Evolutionary conservation across 192 early-diverging fungal species (phyloP), one percentile per base, ranked within the genome.

Genomic region (Pilobolus umbonatus): DNA sequence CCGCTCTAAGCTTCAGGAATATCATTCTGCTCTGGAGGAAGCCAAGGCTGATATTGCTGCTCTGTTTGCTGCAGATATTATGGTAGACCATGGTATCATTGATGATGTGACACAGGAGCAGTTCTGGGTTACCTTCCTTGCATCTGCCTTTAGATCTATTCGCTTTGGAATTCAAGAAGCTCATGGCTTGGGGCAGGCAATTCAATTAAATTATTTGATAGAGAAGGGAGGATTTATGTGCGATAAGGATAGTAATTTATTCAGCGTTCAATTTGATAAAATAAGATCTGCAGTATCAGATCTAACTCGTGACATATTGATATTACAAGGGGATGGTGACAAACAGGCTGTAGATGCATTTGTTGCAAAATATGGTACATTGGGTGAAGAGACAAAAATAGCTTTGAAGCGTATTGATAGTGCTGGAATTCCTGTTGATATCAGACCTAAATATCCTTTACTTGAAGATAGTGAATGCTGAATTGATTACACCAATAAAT

Each of bases 1-100:
- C 36, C 84, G 87, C 26, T 75, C 78, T 31, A 74, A 72, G 7
- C 61, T 89, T 24, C 77, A 83, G 51, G 87, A 89, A 55, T 73
- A 79, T 45, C 79, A 89, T 56, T 85, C 85, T 64, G 77, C 84
- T 4, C 80, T 89, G 52, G 88, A 89, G 53, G 88, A 89, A 60
- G 85, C 88, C 21, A 89, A 89, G 70, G 88, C 88, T 55, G 79
- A 88, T 45, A 88, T 88, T 55, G 69, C 79, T 26, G 87, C 78
- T 0, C 60, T 87, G 12, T 85, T 86, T 62, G 84, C 83, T 6
- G 76, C 81, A 7, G 56, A 65, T 25, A 60, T 87, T 38, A 63
- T 89, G 22, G 73, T 89, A 11, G 79, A 86, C 44, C 54, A 69
- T 8, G 81, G 85, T 6, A 57, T 72, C 4, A 78, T 87, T 29